These are phyloP conservation scores for Chlamydomonas sp. DNA, from an alignment of 139 green algal genomes.

Conservation along the genomic window DNA sequence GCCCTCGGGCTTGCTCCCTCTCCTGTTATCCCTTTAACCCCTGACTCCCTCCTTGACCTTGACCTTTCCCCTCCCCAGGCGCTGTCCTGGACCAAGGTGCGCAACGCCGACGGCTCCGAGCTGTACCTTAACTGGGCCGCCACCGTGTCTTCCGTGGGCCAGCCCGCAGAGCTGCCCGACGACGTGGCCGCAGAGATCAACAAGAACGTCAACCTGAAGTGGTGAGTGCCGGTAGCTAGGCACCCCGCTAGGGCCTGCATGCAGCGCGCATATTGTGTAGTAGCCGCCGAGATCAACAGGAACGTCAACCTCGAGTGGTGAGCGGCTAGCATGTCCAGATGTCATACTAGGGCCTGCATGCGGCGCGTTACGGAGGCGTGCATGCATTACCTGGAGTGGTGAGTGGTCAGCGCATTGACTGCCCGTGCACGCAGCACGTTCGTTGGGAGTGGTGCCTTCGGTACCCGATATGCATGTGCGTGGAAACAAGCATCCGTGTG, in stretches of 20 bases:
- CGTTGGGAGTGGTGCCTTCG: too few species aligned
- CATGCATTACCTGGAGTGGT: background rate
- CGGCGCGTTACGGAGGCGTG: background rate
- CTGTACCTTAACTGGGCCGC: constrained; percentile 23
- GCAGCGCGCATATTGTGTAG: background rate
- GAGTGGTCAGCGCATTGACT: background rate
- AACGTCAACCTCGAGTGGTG: constrained; percentile 4
- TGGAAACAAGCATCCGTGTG: too few species aligned
- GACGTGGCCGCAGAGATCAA: constrained; percentile 2
- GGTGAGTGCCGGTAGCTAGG: background rate
- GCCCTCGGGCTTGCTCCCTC: too few species aligned
- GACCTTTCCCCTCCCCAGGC: background rate
- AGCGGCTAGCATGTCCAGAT: background rate
- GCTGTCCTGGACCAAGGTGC: constrained; percentile 6
- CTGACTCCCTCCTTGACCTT: too few species aligned
- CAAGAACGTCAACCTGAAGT: background rate
- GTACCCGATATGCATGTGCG: too few species aligned
- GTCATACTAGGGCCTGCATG: background rate
- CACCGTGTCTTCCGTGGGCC: background rate
- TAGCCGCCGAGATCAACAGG: background rate
- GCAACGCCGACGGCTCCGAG: background rate
- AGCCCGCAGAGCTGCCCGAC: background rate
- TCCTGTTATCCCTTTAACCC: too few species aligned
- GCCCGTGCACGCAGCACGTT: too few species aligned
- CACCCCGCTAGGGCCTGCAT: background rate